Percentiles rank a stretch among this genome's conserved stretches.
These are phyloP conservation scores for Mycena sanguinolenta DNA, from an alignment of 768 basidiomycete genomes.

Conservation along the genomic window DNA sequence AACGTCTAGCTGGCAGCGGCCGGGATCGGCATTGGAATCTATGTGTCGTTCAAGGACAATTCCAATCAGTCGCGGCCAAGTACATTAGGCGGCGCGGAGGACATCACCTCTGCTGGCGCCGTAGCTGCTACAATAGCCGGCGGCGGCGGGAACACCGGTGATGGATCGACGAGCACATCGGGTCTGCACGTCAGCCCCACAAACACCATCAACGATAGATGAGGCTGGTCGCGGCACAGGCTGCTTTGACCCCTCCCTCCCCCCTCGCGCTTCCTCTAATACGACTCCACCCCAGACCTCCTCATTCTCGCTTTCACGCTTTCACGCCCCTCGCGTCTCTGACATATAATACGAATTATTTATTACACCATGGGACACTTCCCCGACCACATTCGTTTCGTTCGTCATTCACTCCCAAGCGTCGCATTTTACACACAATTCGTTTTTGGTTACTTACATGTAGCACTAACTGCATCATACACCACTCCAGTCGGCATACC, in stretches of 20 bases:
- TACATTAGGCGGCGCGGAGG: constrained; percentile 23
- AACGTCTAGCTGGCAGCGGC: constrained; percentile 32
- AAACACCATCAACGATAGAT: constrained; percentile 29
- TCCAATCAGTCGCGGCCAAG: constrained; percentile 15
- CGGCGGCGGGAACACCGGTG: background rate
- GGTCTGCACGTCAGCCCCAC: constrained; percentile 31
- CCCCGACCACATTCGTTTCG: background rate
- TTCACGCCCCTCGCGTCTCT: too few species aligned
- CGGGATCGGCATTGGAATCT: constrained; percentile 33
- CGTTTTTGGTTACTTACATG: background rate
- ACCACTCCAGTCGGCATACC: background rate
- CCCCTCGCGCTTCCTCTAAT: background rate
- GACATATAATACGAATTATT: too few species aligned
- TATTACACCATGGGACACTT: background rate
- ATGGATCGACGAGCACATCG: constrained; percentile 7
- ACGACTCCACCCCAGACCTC: background rate
- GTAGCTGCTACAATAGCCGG: background rate
- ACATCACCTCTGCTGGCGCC: constrained; percentile 16
- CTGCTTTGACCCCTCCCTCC: background rate
- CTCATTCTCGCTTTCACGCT: too few species aligned
- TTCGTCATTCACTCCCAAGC: background rate
- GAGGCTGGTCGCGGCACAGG: constrained; percentile 8
- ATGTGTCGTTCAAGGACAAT: constrained; percentile 29
- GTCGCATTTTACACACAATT: background rate
- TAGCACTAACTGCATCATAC: background rate